Percentiles rank a stretch among this genome's conserved stretches.
Conservation (phyloP, 768 basidiomycete genomes). For the Collybia sordida region DNA sequence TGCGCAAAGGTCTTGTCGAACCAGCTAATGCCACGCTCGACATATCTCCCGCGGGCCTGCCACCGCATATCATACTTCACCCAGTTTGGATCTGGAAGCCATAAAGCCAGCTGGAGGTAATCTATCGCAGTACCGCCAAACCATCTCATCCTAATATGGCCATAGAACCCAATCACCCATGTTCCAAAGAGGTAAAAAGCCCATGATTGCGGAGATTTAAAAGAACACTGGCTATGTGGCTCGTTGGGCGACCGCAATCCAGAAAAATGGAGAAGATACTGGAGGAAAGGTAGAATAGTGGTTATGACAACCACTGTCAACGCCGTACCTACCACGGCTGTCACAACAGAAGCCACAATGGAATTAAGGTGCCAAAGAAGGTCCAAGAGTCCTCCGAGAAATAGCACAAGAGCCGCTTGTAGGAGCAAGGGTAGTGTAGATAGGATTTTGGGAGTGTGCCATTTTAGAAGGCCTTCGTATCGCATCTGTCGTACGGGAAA, state of each 20-base stretch:
- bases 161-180: background rate
- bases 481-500: conserved; percentile 15
- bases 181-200: conserved; percentile 6
- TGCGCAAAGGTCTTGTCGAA: conserved; percentile 16
- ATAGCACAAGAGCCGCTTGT: conserved; percentile 18
- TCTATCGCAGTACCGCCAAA: background rate
- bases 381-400: conserved; percentile 19
- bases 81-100: conserved; percentile 20
- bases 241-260: no score
- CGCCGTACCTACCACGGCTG: conserved; percentile 9
- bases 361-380: conserved; percentile 15
- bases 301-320: conserved; percentile 5
- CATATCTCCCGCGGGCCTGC: conserved; percentile 16
- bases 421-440: conserved; percentile 18
- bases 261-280: conserved; percentile 3
- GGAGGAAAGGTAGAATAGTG: conserved; percentile 8
- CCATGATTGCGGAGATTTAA: conserved; percentile 14
- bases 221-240: conserved; percentile 7
- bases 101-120: conserved; percentile 13
- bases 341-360: conserved; percentile 7
- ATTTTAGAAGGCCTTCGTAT: conserved; percentile 14
- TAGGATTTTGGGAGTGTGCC: conserved; percentile 17
- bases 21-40: conserved; percentile 18
- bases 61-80: conserved; percentile 18
- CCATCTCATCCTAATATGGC: background rate